These are phyloP conservation scores for Backusella circina DNA, from an alignment of 192 early-diverging fungal species.

Conservation along the genomic window DNA sequence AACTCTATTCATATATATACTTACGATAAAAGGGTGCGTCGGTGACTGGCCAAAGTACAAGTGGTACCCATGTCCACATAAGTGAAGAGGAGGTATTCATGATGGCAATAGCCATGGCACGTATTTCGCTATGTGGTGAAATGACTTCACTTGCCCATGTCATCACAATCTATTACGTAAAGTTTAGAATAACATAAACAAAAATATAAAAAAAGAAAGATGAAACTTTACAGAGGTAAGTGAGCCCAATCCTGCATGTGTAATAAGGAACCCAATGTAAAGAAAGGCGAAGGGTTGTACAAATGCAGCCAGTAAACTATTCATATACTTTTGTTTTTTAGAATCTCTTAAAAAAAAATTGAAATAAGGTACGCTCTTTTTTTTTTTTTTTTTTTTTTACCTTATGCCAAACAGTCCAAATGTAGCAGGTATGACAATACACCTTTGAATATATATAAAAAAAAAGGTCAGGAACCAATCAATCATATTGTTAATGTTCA, in stretches of 20 bases:
- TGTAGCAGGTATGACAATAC: conserved; percentile 25
- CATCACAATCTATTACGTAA: conserved; percentile 27
- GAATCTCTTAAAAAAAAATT: too few relatives aligned
- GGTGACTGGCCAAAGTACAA: conserved; percentile 39
- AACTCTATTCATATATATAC: neutral
- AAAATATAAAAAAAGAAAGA: neutral
- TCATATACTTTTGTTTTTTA: neutral
- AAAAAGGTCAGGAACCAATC: neutral
- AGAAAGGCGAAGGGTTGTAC: conserved; percentile 33
- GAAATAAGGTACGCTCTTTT: too few relatives aligned
- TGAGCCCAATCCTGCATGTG: conserved; percentile 24
- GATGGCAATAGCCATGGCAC: conserved; percentile 31
- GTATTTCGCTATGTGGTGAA: conserved; percentile 15
- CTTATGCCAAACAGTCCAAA: conserved; percentile 26
- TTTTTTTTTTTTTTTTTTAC: neutral
- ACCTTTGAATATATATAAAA: conserved; percentile 6
- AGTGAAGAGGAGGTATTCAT: conserved; percentile 30
- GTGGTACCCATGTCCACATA: conserved; percentile 17
- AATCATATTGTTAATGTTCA: too few relatives aligned
- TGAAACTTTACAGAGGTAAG: conserved; percentile 22
- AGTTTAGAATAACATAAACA: neutral
- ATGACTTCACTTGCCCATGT: conserved; percentile 37
- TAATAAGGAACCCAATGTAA: conserved; percentile 29
- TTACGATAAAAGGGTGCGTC: conserved; percentile 22
- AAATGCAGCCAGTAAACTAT: conserved; percentile 27